Evolutionary conservation across 495 filamentous ascomycete genomes (phyloP).

Genomic region (Cladorrhinum samala): DNA sequence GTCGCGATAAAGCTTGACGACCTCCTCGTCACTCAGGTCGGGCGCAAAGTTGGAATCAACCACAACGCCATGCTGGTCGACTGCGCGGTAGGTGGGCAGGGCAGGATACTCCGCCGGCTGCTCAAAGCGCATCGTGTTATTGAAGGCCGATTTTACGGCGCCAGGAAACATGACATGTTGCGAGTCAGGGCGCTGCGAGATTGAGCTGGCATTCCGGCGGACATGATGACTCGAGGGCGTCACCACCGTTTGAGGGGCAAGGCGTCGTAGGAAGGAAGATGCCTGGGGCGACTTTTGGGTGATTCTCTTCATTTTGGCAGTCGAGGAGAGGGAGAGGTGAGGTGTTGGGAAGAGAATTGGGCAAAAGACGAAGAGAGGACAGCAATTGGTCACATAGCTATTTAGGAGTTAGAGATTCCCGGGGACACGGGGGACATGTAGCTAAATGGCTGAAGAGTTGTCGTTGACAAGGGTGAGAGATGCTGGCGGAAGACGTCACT

Average conservation of each 20-base stretch:
- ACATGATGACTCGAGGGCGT: not conserved
- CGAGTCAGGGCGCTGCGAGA: constrained; percentile 63
- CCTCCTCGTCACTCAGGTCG: constrained; percentile 62
- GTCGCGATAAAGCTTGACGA: constrained; percentile 55
- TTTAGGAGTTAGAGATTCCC: not conserved
- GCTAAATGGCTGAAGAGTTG: not conserved
- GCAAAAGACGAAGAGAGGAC: not conserved
- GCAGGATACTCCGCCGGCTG: constrained; percentile 60
- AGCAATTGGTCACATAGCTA: not conserved
- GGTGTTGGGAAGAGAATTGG: not conserved
- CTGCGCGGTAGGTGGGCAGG: constrained; percentile 79
- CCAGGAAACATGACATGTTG: constrained; percentile 83
- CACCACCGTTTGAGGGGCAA: not conserved
- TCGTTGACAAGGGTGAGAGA: not conserved
- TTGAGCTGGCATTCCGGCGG: constrained; percentile 27
- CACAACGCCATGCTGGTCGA: constrained; percentile 75
- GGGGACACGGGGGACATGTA: not conserved
- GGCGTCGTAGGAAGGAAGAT: not conserved
- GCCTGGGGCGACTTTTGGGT: constrained; percentile 1
- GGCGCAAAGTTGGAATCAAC: constrained; percentile 62
- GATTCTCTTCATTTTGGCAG: constrained; percentile 19
- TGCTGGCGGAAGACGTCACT: constrained; percentile 25
- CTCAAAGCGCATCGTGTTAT: constrained; percentile 66
- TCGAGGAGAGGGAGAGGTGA: not conserved
- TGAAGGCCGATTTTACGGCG: constrained; percentile 92